Conservation (phyloP, 148 eudicot species). For the Chenopodium suecicum region DNA sequence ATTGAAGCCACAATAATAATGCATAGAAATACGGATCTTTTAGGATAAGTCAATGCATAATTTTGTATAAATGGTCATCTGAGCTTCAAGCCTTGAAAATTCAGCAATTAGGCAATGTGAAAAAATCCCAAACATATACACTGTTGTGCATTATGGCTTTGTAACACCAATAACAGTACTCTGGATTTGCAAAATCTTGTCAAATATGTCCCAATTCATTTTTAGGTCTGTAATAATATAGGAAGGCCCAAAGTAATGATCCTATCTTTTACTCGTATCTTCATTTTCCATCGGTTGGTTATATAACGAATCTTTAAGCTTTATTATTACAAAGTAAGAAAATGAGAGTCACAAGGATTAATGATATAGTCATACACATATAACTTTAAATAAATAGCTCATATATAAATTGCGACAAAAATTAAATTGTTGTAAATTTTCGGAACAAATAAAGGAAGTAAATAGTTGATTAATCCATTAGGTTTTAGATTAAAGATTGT, state of each 20-base stretch:
- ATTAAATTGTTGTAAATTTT: too few relatives aligned
- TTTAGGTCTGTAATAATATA: not conserved
- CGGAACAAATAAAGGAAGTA: too few relatives aligned
- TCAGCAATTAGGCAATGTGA: constrained; percentile 1
- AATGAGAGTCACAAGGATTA: too few relatives aligned
- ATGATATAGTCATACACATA: too few relatives aligned
- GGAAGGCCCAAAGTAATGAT: not conserved
- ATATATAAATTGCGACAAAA: too few relatives aligned
- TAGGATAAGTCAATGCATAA: constrained; percentile 21
- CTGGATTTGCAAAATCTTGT: constrained; percentile 25
- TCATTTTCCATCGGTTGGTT: not conserved
- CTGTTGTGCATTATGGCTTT: constrained; percentile 13
- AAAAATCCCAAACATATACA: not conserved
- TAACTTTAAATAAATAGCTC: too few relatives aligned
- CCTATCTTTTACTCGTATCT: not conserved
- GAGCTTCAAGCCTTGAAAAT: constrained; percentile 8
- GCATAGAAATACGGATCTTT: constrained; percentile 7
- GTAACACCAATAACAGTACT: constrained; percentile 18
- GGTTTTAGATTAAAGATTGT: not conserved
- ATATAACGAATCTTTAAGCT: too few relatives aligned
- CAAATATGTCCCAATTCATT: not conserved
- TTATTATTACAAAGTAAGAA: too few relatives aligned
- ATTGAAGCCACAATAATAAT: not conserved
- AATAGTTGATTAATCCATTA: not conserved
- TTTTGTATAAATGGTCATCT: not conserved